phyloP scores from a whole-genome alignment of 768 basidiomycete genomes.

The Trametes cingulata region DNA sequence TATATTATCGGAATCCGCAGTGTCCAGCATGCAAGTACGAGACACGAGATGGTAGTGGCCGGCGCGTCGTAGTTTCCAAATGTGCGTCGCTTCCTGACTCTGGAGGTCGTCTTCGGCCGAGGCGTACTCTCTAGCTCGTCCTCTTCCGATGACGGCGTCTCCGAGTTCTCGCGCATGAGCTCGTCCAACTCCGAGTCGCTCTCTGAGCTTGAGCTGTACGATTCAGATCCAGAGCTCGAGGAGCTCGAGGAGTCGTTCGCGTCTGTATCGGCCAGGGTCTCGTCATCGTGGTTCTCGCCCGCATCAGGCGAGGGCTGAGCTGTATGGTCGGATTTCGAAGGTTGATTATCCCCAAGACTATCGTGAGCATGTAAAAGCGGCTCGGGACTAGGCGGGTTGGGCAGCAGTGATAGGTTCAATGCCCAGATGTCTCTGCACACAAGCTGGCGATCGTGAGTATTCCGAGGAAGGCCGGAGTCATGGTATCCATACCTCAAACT shows the following conservation, averaged over 20 bases:
- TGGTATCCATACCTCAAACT: conserved; percentile 70
- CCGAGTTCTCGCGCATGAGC: conserved; percentile 42
- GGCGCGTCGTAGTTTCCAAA: conserved; percentile 40
- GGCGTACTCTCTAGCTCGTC: conserved; percentile 18
- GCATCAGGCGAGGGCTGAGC: not conserved
- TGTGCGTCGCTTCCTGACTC: conserved; percentile 23
- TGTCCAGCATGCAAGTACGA: conserved; percentile 78
- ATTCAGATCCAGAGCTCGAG: conserved; percentile 23
- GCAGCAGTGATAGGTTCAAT: conserved; percentile 64
- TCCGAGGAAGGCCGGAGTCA: not conserved
- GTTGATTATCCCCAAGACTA: not conserved
- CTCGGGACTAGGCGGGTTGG: conserved; percentile 60
- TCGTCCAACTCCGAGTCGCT: conserved; percentile 40
- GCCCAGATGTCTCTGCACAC: conserved; percentile 84
- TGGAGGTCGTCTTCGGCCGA: not conserved
- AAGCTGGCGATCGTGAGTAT: conserved; percentile 41
- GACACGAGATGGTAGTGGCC: conserved; percentile 59
- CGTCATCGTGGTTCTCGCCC: not conserved
- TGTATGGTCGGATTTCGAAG: not conserved
- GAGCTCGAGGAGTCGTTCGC: conserved; percentile 34
- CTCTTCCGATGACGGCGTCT: conserved; percentile 33
- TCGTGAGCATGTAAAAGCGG: conserved; percentile 52
- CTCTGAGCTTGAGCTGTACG: conserved; percentile 37
- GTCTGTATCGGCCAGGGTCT: conserved; percentile 24
- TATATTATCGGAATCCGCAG: conserved; percentile 76